phyloP scores from a whole-genome alignment of 495 filamentous ascomycete species.

The Lasiosphaeria hispida region DNA sequence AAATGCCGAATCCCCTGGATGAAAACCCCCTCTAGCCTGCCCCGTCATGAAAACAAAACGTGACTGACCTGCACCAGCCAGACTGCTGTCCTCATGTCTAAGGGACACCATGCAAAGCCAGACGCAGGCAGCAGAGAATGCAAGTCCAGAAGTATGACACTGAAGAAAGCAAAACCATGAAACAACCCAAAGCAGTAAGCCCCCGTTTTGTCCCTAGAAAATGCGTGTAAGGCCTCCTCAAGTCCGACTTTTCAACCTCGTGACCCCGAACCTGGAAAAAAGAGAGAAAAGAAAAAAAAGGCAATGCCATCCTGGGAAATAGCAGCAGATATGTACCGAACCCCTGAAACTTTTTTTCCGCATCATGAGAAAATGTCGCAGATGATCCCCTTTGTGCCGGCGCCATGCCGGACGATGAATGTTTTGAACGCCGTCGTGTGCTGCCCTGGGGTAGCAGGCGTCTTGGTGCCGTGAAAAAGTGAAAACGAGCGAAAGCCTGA shows the following conservation, averaged over 20 bases:
- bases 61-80: not conserved
- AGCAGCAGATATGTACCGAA: conserved; percentile 26
- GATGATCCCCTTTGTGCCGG: conserved; percentile 18
- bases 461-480: not conserved
- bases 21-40: conserved; percentile 16
- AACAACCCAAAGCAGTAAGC: conserved; percentile 12
- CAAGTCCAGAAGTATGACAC: conserved; percentile 11
- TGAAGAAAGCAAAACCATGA: conserved; percentile 9
- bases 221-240: conserved; percentile 11
- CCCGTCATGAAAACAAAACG: conserved; percentile 14
- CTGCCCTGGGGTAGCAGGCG: not conserved
- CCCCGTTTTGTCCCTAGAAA: conserved; percentile 24
- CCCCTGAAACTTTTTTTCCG: conserved; percentile 28
- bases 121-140: conserved; percentile 1
- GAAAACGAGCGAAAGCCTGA: conserved; percentile 11
- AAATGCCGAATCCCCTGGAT: conserved; percentile 19
- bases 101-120: not conserved
- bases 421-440: conserved; percentile 14
- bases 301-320: conserved; percentile 20
- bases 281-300: conserved; percentile 15
- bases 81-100: not conserved
- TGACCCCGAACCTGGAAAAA: conserved; percentile 18
- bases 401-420: conserved; percentile 4
- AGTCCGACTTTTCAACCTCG: conserved; percentile 29
- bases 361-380: conserved; percentile 15